Evolutionary conservation across 805 yeast species (phyloP).

Genomic region (Kluyveromyces lactis): DNA sequence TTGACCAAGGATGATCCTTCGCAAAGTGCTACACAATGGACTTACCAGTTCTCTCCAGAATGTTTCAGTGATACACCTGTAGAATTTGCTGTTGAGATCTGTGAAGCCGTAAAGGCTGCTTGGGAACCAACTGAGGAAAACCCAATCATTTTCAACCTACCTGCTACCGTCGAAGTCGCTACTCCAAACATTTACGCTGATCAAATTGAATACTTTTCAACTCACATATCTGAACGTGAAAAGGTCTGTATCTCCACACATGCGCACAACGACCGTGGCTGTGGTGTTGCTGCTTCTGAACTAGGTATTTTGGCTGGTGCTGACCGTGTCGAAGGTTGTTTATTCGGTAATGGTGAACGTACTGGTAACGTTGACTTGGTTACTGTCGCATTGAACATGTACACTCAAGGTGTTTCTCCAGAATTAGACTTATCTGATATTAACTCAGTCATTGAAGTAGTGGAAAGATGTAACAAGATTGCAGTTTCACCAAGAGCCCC

Average conservation of each 20-base stretch:
- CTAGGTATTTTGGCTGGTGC: constrained; percentile 76
- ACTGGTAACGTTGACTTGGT: constrained; percentile 77
- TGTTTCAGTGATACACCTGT: constrained; percentile 68
- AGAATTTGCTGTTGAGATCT: constrained; percentile 65
- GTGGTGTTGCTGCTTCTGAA: constrained; percentile 79
- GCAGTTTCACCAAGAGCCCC: constrained; percentile 72
- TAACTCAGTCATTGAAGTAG: constrained; percentile 55
- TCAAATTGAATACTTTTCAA: constrained; percentile 68
- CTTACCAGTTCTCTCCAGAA: constrained; percentile 72
- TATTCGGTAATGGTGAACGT: constrained; percentile 79
- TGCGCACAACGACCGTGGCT: constrained; percentile 75
- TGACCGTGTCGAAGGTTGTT: constrained; percentile 77
- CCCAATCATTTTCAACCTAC: constrained; percentile 71
- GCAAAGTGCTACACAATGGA: constrained; percentile 57
- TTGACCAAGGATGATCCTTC: constrained; percentile 69
- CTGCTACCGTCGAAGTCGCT: constrained; percentile 75
- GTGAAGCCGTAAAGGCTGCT: constrained; percentile 70
- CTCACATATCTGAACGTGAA: constrained; percentile 61
- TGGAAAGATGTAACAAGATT: constrained; percentile 71
- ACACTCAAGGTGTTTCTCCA: constrained; percentile 71
- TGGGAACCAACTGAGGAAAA: constrained; percentile 73
- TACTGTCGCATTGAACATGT: constrained; percentile 68
- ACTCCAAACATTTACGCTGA: constrained; percentile 73
- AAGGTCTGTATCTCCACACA: constrained; percentile 63
- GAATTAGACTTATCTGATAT: constrained; percentile 64